Base-by-base conservation (phyloP, 2,329 filamentous ascomycete species). In the Fusarium albidum region DNA sequence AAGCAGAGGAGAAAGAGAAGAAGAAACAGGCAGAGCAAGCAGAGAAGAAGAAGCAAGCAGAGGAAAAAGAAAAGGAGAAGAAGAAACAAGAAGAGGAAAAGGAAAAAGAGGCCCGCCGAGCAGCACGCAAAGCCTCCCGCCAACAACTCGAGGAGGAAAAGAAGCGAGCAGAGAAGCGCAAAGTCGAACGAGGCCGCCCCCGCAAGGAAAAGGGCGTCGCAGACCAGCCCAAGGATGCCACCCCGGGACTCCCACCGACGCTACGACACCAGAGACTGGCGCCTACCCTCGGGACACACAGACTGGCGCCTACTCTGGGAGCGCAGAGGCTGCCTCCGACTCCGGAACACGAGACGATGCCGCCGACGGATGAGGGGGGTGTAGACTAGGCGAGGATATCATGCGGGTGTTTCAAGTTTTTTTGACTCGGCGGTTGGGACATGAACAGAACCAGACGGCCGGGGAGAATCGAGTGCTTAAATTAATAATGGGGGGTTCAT, bases 241-340 rank as follows among this genome's bases (percentile, higher is more conserved):
- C 29, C 12, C 33, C 38, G 10, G 17, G 26, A 26, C 10, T 50
- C 11, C 48, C 48, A 32, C 26, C 40, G 32, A 50, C 42, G 21
- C 39, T 50, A 14, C 17, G 48, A 50, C 32, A 31, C 6, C 48
- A 44, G 40, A 38, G 32, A 50, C 48, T 50, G 39, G 47, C 29
- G 17, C 38, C 47, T 25, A 49, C 21, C 14, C 46, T 49, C 38
- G 47, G 47, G 43, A 49, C 39, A 34, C 47, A 37, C 18, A 29
- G 47, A 17, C 32, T 49, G 11, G 47, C 39, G 6, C 40, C 48
- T 8, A 50, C 47, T 38, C 39, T 50, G 2, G 47, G 47, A 4
- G 25, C 33, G 8, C 47, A 50, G 38, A 34, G 47, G 44, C 47
- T 35, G 12, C 47, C 47, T 15, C 25, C 47, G 6, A 50, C 39